Percentiles rank a stretch among this genome's conserved stretches.
These are phyloP conservation scores for Lathyrus sativus DNA, from an alignment of 306 rosid genomes.

Conservation along the genomic window DNA sequence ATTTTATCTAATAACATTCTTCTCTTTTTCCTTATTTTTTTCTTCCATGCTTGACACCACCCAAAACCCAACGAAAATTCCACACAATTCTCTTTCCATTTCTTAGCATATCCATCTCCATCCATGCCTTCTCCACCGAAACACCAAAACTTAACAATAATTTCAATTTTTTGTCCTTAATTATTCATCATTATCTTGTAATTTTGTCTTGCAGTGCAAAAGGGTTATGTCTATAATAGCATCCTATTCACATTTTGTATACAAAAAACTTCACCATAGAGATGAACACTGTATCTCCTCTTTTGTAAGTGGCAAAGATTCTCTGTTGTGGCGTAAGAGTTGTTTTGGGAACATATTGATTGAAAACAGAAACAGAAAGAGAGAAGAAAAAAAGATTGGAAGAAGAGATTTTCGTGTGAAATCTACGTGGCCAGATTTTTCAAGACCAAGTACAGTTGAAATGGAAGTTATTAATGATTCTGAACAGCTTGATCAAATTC, in stretches of 20 bases:
- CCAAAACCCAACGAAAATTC: slow-evolving; percentile 4
- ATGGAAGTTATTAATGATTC: slow-evolving; percentile 65
- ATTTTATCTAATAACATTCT: background rate
- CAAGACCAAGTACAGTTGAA: slow-evolving; percentile 53
- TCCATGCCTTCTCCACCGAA: slow-evolving; percentile 5
- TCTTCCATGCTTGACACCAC: background rate
- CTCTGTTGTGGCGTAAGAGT: slow-evolving; percentile 35
- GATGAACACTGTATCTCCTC: slow-evolving; percentile 39
- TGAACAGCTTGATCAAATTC: slow-evolving; percentile 76
- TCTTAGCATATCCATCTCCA: background rate
- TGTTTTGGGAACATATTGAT: slow-evolving; percentile 40
- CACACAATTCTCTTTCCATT: slow-evolving; percentile 1
- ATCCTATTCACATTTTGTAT: slow-evolving; percentile 54
- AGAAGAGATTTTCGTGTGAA: slow-evolving; percentile 49
- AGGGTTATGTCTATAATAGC: slow-evolving; percentile 68
- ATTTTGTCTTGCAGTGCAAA: background rate
- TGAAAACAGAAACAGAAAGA: slow-evolving; percentile 41
- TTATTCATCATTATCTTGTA: background rate
- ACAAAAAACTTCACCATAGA: slow-evolving; percentile 50
- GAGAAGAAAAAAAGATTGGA: slow-evolving; percentile 37
- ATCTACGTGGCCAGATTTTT: slow-evolving; percentile 68
- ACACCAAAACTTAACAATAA: background rate
- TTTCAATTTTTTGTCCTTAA: slow-evolving; percentile 2
- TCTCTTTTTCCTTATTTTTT: background rate
- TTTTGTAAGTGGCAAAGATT: slow-evolving; percentile 32